These are phyloP conservation scores for Diutina scorzettiae DNA, from an alignment of 1,139 yeast species.

Conservation along the genomic window DNA sequence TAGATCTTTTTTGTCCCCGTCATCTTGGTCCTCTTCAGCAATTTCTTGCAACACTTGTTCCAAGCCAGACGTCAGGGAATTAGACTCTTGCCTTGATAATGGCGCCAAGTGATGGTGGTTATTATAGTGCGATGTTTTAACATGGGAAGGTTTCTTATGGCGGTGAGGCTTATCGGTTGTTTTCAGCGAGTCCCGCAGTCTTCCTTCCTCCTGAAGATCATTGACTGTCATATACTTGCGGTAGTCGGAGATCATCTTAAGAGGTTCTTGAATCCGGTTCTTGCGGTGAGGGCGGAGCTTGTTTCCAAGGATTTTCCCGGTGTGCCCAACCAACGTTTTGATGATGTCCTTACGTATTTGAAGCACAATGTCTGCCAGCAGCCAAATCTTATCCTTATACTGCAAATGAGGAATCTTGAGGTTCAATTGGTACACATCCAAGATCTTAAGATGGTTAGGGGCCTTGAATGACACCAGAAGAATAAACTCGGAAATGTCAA, in stretches of 20 bases:
- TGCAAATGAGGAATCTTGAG: conserved; percentile 54
- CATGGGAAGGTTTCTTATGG: conserved; percentile 2
- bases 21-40: background rate
- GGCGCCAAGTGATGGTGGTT: background rate
- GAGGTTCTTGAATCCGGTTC: conserved; percentile 24
- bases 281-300: conserved; percentile 41
- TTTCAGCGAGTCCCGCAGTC: conserved; percentile 3
- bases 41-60: conserved; percentile 4
- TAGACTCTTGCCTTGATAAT: background rate
- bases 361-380: conserved; percentile 58
- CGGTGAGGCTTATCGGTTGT: background rate
- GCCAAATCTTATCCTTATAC: conserved; percentile 64
- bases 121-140: too few relatives aligned
- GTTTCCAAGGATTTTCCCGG: conserved; percentile 73
- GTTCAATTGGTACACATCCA: conserved; percentile 61
- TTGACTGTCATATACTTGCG: conserved; percentile 26
- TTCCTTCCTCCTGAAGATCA: conserved; percentile 20
- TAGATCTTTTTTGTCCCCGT: too few relatives aligned
- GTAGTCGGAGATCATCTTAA: conserved; percentile 33
- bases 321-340: conserved; percentile 54
- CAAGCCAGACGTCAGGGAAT: conserved; percentile 1
- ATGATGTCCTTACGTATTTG: conserved; percentile 58
- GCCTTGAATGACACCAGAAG: conserved; percentile 70
- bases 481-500: conserved; percentile 40
- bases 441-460: conserved; percentile 47